Conservation (phyloP, 805 yeast species). For the Starmerella geochares region DNA sequence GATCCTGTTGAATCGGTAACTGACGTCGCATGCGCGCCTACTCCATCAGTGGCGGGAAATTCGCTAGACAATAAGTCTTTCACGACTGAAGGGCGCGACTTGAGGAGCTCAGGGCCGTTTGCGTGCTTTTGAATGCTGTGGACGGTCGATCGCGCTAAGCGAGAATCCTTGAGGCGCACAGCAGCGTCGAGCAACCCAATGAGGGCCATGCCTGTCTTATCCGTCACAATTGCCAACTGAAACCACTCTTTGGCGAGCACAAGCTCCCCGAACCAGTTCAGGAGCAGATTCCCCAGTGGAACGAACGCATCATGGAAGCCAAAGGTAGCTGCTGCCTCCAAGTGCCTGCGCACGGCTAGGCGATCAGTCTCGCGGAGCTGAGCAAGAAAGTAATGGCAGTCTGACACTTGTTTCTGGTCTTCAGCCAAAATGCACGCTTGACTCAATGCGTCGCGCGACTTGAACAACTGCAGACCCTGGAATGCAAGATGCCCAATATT, state of each 20-base stretch:
- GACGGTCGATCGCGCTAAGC: conserved; percentile 7
- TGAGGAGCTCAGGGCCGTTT: conserved; percentile 13
- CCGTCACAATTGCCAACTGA: conserved; percentile 45
- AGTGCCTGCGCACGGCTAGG: conserved; percentile 52
- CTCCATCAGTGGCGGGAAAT: neutral
- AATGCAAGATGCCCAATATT: conserved; percentile 50
- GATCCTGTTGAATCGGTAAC: neutral
- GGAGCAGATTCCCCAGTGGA: conserved; percentile 65
- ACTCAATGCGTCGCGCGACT: conserved; percentile 51
- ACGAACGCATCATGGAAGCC: conserved; percentile 72
- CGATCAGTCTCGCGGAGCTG: conserved; percentile 59
- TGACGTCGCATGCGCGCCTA: neutral
- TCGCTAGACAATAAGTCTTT: neutral
- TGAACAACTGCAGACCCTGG: conserved; percentile 40
- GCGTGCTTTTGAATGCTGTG: conserved; percentile 12
- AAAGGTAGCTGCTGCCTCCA: conserved; percentile 64
- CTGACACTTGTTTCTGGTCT: conserved; percentile 41
- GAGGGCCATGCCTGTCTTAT: conserved; percentile 23
- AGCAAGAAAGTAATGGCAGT: conserved; percentile 69
- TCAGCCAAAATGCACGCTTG: conserved; percentile 53
- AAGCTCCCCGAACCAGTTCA: conserved; percentile 60
- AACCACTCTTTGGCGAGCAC: conserved; percentile 73
- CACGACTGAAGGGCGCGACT: neutral
- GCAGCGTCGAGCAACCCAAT: conserved; percentile 26
- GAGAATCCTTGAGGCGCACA: conserved; percentile 12